phyloP scores from a whole-genome alignment of 1,284 basidiomycete species.

The Ceratobasidium sp. region DNA sequence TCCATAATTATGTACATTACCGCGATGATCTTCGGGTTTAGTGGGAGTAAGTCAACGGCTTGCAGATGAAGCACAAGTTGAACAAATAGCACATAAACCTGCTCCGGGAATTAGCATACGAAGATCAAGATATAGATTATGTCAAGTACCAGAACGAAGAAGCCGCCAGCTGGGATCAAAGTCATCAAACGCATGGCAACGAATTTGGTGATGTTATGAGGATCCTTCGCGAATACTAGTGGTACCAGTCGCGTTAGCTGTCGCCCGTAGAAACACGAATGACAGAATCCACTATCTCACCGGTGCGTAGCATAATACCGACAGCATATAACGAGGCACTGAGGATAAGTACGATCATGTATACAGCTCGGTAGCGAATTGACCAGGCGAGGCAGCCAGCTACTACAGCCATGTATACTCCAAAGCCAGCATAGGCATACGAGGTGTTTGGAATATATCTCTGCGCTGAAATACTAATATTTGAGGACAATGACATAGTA shows the following conservation, averaged over 20 bases:
- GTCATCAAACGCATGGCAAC: constrained; percentile 17
- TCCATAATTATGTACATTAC: background rate
- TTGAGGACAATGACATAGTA: background rate
- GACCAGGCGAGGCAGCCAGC: background rate
- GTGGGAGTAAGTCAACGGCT: background rate
- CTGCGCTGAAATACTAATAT: background rate
- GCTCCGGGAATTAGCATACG: background rate
- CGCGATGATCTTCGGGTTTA: background rate
- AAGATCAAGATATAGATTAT: background rate
- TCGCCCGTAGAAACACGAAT: background rate
- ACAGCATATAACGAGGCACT: constrained; percentile 2
- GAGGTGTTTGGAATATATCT: background rate
- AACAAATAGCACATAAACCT: background rate
- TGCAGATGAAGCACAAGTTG: background rate
- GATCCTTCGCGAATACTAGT: constrained; percentile 24
- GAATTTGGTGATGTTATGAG: constrained; percentile 9
- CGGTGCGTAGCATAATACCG: background rate
- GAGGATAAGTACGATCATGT: constrained; percentile 18
- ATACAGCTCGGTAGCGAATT: constrained; percentile 15
- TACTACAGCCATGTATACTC: background rate
- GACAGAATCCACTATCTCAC: background rate
- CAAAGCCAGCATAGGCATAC: constrained; percentile 1
- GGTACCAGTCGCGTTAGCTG: too few species aligned
- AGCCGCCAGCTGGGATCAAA: constrained; percentile 3
- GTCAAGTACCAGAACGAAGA: background rate